Base-by-base conservation (phyloP, 177 flowering plant species). In the Vitis hybrid region DNA sequence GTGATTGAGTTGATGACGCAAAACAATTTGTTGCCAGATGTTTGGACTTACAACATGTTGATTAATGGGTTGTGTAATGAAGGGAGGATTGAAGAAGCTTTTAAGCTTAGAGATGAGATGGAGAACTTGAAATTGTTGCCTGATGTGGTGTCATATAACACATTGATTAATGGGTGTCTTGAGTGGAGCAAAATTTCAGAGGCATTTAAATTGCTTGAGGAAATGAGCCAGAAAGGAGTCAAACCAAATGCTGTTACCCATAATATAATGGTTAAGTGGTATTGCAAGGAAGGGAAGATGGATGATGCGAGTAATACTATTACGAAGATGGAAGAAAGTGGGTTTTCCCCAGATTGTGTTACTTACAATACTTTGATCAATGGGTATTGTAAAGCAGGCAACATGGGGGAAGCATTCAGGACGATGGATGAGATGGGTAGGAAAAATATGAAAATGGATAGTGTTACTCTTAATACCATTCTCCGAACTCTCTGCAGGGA, bases 291-390 rank as follows among this genome's bases (percentile, higher is more conserved):
- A 72, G 86, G 85, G 57, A 86, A 82, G 74, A 80, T 83, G 78
- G 83, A 72, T 61, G 88, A 84, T 62, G 93, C 89, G 1, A 70
- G 56, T 21, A 67, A 70, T 18, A 61, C 68, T 17, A 56, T 87
- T 23, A 17, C 51, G 58, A 77, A 75, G 57, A 87, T 87, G 89
- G 85, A 81, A 65, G 79, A 83, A 66, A 75, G 64, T 70, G 91
- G 91, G 52, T 51, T 80, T 67, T 73, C 78, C 4, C 86, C 91
- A 0, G 84, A 89, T 74, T 75, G 75, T 66, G 66, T 84, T 57
- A 82, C 91, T 1, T 89, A 84, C 64, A 87, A 87, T 78, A 89
- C 93, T 54, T 73, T 89, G 78, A 80, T 86, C 15, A 64, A 74
- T 76, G 84, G 77, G 9, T 73, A 76, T 69, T 83, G 83, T 62